phyloP scores from a whole-genome alignment of 1,284 basidiomycete species.

The Leccinum solheimii region DNA sequence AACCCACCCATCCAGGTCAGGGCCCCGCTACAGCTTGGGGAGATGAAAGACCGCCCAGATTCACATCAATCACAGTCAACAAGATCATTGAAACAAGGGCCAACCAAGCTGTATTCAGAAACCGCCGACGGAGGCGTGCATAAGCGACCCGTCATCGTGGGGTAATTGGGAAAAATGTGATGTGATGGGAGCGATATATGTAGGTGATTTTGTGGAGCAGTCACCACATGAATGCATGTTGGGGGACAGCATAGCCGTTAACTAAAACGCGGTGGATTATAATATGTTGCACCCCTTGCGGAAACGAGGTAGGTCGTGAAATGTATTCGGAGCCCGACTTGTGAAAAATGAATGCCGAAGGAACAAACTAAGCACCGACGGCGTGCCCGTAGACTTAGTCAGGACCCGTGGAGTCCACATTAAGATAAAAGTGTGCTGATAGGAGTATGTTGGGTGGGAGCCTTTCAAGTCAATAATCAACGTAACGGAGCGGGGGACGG shows the following conservation, averaged over 20 bases:
- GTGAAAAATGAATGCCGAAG: conserved; percentile 19
- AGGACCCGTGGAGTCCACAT: conserved; percentile 15
- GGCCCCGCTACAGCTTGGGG: conserved; percentile 25
- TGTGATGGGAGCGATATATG: conserved; percentile 11
- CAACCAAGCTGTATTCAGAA: conserved; percentile 6
- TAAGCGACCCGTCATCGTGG: conserved; percentile 25
- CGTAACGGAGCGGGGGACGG: conserved; percentile 9
- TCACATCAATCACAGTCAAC: conserved; percentile 8
- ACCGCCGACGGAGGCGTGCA: neutral
- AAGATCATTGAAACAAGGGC: conserved; percentile 6
- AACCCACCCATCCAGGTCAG: conserved; percentile 11
- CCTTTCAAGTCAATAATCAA: conserved; percentile 12
- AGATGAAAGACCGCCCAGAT: conserved; percentile 15
- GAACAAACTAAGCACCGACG: conserved; percentile 6
- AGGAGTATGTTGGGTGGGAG: conserved; percentile 7
- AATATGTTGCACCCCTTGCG: conserved; percentile 7
- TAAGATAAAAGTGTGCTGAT: conserved; percentile 11
- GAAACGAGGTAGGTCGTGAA: conserved; percentile 25
- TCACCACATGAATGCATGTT: conserved; percentile 9
- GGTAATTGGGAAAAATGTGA: conserved; percentile 16
- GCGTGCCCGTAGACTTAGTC: conserved; percentile 24
- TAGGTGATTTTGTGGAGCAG: conserved; percentile 22
- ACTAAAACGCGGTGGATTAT: conserved; percentile 10
- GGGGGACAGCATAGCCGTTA: conserved; percentile 10
- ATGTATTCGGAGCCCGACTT: conserved; percentile 16